Percentiles rank a stretch among this genome's conserved stretches.
Evolutionary conservation across 129 eudicot species (phyloP).

Genomic region (Tanacetum coccineum): DNA sequence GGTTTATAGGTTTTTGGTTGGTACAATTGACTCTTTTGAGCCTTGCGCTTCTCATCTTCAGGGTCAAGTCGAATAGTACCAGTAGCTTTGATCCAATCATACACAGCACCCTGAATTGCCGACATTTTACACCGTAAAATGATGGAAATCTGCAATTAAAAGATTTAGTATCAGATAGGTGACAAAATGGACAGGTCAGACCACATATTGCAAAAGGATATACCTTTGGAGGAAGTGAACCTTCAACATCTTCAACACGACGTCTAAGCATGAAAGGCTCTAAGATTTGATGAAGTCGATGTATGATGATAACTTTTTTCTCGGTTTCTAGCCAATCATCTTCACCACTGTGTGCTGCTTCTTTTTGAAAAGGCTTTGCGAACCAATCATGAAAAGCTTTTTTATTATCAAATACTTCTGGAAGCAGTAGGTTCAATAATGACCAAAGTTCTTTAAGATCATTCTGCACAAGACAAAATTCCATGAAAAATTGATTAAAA

Average conservation of each 20-base stretch:
- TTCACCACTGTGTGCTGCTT: slow-evolving; percentile 63
- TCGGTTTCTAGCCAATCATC: slow-evolving; percentile 99
- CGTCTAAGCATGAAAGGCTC: slow-evolving; percentile 99
- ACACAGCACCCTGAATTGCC: slow-evolving; percentile 76
- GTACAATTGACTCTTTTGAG: slow-evolving; percentile 56
- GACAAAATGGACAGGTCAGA: not conserved
- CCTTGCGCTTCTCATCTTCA: slow-evolving; percentile 72
- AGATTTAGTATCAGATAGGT: not conserved
- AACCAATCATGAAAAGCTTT: slow-evolving; percentile 99
- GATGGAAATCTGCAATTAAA: slow-evolving; percentile 64
- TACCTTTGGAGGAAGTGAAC: slow-evolving; percentile 99
- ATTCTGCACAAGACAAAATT: slow-evolving; percentile 48
- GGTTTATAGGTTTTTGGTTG: slow-evolving; percentile 63
- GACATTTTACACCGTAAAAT: slow-evolving; percentile 91
- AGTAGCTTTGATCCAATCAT: slow-evolving; percentile 95
- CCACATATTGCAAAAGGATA: not conserved
- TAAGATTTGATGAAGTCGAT: slow-evolving; percentile 92
- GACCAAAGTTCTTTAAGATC: slow-evolving; percentile 99
- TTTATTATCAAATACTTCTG: slow-evolving; percentile 92
- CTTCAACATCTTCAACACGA: slow-evolving; percentile 99
- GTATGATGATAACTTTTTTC: slow-evolving; percentile 92
- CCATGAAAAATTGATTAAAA: not conserved
- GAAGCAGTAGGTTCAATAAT: slow-evolving; percentile 82
- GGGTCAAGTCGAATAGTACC: slow-evolving; percentile 95
- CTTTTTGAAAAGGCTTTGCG: slow-evolving; percentile 92